A percentile compares a stretch with the other conserved stretches of the same genome.
Conservation (phyloP, 495 filamentous ascomycete species). For the Corynascus novoguineensis region DNA sequence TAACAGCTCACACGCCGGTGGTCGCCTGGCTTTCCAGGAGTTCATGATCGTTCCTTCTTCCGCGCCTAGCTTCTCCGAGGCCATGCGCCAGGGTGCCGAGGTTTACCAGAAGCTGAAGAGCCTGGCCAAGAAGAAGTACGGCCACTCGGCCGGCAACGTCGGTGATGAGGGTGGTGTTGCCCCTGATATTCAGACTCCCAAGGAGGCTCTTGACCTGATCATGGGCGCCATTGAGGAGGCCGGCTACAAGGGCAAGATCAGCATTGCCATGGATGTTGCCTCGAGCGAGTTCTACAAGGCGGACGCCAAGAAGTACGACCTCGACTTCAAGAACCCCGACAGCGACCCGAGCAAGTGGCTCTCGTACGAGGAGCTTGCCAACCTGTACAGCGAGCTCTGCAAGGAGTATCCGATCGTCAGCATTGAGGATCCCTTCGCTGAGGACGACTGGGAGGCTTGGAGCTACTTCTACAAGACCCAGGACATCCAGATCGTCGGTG, state of each 20-base stretch:
- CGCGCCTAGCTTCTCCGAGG: constrained; percentile 88
- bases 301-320: constrained; percentile 97
- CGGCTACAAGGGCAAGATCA: constrained; percentile 89
- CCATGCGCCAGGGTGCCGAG: constrained; percentile 89
- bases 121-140: constrained; percentile 99
- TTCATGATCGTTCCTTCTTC: constrained; percentile 97
- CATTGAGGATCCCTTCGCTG: constrained; percentile 66
- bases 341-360: constrained; percentile 94
- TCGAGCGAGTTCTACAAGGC: constrained; percentile 99
- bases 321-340: constrained; percentile 99
- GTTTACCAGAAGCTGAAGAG: constrained; percentile 97
- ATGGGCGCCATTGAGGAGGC: constrained; percentile 88
- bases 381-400: constrained; percentile 80
- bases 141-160: constrained; percentile 96
- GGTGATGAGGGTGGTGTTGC: constrained; percentile 99
- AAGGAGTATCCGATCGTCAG: constrained; percentile 95
- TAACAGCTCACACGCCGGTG: constrained; percentile 84
- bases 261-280: constrained; percentile 99
- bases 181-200: constrained; percentile 93
- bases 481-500: constrained; percentile 97
- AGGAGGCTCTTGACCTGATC: constrained; percentile 97
- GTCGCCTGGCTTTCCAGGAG: constrained; percentile 98
- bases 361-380: constrained; percentile 96
- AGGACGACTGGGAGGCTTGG: constrained; percentile 93
- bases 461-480: constrained; percentile 99